Evolutionary conservation across 1,284 basidiomycete species (phyloP), one percentile per base, ranked within the genome.

Genomic region (Ceratobasidium papillatum): DNA sequence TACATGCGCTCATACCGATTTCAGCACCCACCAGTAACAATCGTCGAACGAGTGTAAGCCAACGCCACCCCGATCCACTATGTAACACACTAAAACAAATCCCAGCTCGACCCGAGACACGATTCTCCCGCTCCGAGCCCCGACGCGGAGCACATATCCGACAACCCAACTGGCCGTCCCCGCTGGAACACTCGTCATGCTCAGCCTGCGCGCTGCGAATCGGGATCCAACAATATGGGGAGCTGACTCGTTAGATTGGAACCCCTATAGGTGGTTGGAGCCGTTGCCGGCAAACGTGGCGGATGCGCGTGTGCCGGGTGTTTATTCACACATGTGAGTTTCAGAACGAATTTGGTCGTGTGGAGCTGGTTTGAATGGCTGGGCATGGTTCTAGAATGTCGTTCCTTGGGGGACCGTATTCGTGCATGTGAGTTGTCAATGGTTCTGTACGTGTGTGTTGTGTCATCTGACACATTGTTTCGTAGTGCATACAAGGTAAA

Each of bases 221-320:
- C 68, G 74, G 25, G 77, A 77, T 34, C 63, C 65, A 3, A 30
- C 32, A 14, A 76, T 68, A 19, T 77, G 77, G 77, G 77, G 75
- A 1, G 1, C 41, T 17, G 77, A 77, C 58, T 74, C 77, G 17
- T 38, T 54, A 36, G 52, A 74, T n/a, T 77, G 75, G 73, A 74
- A 76, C 36, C 76, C 76, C 9, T 68, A 75, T 43, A 51, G 77
- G 19, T 77, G 77, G 77, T 36, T 76, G 19, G 27, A 34, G 51
- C 76, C 76, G n/a, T 41, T 71, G 54, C 73, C 61, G 34, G 30
- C 52, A n/a, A 43, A 49, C 22, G 68, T 71, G 22, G 30, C 17
- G 22, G 56, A 71, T 30, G 68, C 68, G 25, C 68, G 68, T 9
- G 45, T 71, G 12, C 68, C 68, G 8, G 68, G 68, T 36, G 56